A percentile compares a stretch with the other conserved stretches of the same genome.
phyloP scores from a whole-genome alignment of 345 rosid species.

The Eucalyptus microcorys region DNA sequence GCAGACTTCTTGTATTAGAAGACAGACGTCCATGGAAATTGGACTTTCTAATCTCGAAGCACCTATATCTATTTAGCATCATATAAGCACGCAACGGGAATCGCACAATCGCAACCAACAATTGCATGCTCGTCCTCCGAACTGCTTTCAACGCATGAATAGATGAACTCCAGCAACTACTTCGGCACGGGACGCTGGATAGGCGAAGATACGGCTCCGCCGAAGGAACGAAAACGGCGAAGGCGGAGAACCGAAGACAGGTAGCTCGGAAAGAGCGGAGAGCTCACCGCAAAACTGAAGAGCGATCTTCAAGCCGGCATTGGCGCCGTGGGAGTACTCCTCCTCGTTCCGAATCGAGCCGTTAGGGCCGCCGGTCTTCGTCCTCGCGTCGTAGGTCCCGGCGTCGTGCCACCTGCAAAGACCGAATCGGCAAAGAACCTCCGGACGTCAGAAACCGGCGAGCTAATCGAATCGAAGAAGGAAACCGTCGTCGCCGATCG shows the following conservation, averaged over 20 bases:
- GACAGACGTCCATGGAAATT: not conserved
- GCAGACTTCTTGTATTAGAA: not conserved
- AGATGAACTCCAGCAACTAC: not conserved
- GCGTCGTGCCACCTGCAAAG: conserved; percentile 91
- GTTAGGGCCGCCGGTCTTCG: conserved; percentile 86
- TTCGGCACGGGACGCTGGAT: not conserved
- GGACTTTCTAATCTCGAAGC: not conserved
- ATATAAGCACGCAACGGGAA: not conserved
- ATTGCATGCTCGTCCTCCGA: not conserved
- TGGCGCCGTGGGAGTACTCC: conserved; percentile 64
- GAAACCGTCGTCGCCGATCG: not conserved
- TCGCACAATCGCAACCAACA: not conserved
- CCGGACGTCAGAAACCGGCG: not conserved
- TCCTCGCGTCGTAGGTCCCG: conserved; percentile 69
- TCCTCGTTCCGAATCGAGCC: conserved; percentile 88
- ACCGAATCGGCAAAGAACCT: not conserved
- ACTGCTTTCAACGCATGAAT: not conserved
- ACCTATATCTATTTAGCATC: not conserved
- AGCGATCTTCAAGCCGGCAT: conserved; percentile 76
- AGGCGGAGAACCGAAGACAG: not conserved
- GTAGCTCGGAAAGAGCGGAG: not conserved
- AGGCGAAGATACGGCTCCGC: not conserved
- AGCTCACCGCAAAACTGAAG: conserved; percentile 63
- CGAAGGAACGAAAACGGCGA: not conserved
- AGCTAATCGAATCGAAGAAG: not conserved